These are phyloP conservation scores for Aspergillus ustus DNA, from an alignment of 2,329 filamentous ascomycete genomes.

Conservation along the genomic window DNA sequence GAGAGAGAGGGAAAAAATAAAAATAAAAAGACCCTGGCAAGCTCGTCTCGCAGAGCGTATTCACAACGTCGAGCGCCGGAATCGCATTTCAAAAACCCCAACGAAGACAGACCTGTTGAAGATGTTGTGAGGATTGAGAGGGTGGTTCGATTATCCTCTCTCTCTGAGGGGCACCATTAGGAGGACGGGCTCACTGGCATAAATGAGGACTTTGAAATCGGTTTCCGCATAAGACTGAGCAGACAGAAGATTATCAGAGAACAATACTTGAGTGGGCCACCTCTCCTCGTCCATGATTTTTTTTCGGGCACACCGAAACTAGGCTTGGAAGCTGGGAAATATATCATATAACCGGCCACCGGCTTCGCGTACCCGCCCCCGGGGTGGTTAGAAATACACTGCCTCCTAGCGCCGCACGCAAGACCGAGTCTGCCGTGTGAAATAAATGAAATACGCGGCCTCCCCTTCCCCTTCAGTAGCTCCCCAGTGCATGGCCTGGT, in stretches of 20 bases:
- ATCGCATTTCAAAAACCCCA: constrained; percentile 84
- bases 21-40: constrained; percentile 93
- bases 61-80: constrained; percentile 97
- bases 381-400: too few relatives aligned
- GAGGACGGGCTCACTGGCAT: too few relatives aligned
- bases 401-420: not conserved
- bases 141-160: too few relatives aligned
- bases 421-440: not conserved
- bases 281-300: not conserved
- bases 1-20: too few relatives aligned
- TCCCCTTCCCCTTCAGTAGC: not conserved
- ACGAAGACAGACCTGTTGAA: constrained; percentile 77
- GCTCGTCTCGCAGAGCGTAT: constrained; percentile 87
- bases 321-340: not conserved
- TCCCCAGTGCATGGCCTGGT: not conserved
- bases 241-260: constrained; percentile 83
- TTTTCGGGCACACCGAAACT: too few relatives aligned
- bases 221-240: constrained; percentile 88
- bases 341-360: not conserved
- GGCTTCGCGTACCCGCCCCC: too few relatives aligned
- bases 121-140: constrained; percentile 82
- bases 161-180: too few relatives aligned
- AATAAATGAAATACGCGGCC: not conserved
- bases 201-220: constrained; percentile 96
- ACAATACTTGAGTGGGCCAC: constrained; percentile 71